Percentiles rank a stretch among this genome's conserved stretches.
These are phyloP conservation scores for Ampelomyces quisqualis DNA, from an alignment of 2,329 filamentous ascomycete species.

Conservation along the genomic window DNA sequence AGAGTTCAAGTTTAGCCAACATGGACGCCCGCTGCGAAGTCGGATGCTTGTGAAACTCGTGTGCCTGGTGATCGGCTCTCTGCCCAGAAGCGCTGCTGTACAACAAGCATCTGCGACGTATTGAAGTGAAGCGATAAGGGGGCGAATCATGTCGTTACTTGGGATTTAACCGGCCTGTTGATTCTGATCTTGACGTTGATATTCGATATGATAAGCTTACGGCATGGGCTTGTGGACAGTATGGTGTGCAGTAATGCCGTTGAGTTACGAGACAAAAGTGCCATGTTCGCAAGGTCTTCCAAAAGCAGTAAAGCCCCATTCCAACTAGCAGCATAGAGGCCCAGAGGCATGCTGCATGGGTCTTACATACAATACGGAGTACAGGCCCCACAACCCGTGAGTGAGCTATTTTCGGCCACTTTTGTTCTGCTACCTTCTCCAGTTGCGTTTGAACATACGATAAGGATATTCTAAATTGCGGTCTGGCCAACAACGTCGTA, in stretches of 20 bases:
- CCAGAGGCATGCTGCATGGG: background rate
- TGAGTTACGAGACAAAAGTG: background rate
- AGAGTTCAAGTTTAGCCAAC: constrained; percentile 3
- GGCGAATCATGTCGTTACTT: constrained; percentile 1
- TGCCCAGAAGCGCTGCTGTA: constrained; percentile 10
- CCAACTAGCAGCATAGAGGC: constrained; percentile 5
- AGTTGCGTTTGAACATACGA: background rate
- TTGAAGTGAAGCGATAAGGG: constrained; percentile 13
- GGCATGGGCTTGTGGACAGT: background rate
- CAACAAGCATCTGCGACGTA: constrained; percentile 5
- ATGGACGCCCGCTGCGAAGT: constrained; percentile 1
- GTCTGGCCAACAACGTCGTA: constrained; percentile 10
- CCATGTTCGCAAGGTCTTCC: constrained; percentile 16
- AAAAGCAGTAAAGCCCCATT: constrained; percentile 8
- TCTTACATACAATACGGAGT: too few relatives aligned
- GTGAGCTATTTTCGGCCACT: background rate
- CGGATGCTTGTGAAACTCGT: constrained; percentile 9
- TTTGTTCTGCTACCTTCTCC: too few relatives aligned
- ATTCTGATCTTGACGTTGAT: background rate
- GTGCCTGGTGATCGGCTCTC: constrained; percentile 25
- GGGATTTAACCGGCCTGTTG: background rate
- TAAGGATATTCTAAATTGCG: background rate
- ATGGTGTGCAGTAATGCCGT: too few relatives aligned
- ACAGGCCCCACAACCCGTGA: constrained; percentile 12
- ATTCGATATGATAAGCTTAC: background rate